Evolutionary conservation across 1,284 basidiomycete species (phyloP).

Genomic region (Abortiporus biennis): DNA sequence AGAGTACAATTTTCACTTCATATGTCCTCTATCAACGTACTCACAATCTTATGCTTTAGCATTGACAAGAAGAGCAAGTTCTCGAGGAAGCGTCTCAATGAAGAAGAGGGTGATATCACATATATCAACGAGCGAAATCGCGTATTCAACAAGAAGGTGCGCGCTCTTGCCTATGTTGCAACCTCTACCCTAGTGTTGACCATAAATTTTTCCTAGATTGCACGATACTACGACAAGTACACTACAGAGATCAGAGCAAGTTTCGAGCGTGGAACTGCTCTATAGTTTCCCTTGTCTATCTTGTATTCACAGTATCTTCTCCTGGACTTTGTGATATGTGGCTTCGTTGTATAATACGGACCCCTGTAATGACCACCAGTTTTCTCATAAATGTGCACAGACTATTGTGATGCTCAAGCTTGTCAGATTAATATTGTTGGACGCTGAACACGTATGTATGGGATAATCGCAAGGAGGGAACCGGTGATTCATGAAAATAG

Average conservation of each 20-base stretch:
- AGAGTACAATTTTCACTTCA: conserved; percentile 64
- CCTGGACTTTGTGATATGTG: conserved; percentile 6
- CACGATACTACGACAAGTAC: conserved; percentile 96
- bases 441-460: too few relatives aligned
- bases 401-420: too few relatives aligned
- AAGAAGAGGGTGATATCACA: conserved; percentile 92
- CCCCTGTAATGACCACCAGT: conserved; percentile 1
- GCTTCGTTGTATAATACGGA: conserved; percentile 1
- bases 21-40: conserved; percentile 5
- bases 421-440: too few relatives aligned
- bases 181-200: not conserved
- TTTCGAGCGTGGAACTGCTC: conserved; percentile 91
- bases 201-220: conserved; percentile 51
- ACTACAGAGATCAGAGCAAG: conserved; percentile 92
- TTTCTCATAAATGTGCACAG: too few relatives aligned
- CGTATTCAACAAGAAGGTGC: conserved; percentile 98
- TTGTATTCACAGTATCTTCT: conserved; percentile 10
- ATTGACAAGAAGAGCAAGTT: conserved; percentile 86
- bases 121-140: conserved; percentile 99
- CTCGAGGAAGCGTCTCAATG: conserved; percentile 83
- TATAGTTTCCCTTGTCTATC: conserved; percentile 36
- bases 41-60: conserved; percentile 32
- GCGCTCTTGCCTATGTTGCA: conserved; percentile 11
- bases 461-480: too few relatives aligned
- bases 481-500: too few relatives aligned